These are phyloP conservation scores for Boletus vinaceobasis DNA, from an alignment of 768 basidiomycete genomes.

Conservation along the genomic window DNA sequence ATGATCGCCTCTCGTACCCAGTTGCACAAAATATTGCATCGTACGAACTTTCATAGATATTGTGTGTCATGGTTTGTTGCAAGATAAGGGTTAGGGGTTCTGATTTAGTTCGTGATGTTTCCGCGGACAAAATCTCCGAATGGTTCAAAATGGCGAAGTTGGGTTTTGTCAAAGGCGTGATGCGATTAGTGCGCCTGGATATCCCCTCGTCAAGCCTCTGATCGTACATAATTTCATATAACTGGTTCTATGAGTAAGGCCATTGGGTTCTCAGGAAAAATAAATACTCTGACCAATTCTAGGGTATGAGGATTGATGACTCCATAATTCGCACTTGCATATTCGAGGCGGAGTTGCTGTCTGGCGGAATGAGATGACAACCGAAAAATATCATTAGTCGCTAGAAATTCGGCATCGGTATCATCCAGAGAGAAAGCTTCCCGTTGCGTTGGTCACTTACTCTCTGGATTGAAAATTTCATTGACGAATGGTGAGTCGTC, in stretches of 20 bases:
- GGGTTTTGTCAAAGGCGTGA: conserved; percentile 13
- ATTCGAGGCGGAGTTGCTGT: conserved; percentile 39
- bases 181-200: conserved; percentile 29
- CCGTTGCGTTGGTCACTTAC: conserved; percentile 26
- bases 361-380: conserved; percentile 36
- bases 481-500: conserved; percentile 54
- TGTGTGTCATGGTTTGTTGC: conserved; percentile 37
- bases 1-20: conserved; percentile 49
- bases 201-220: conserved; percentile 46
- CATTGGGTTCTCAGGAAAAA: neutral
- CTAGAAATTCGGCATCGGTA: conserved; percentile 20
- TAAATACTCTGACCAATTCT: conserved; percentile 33
- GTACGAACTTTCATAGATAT: conserved; percentile 35
- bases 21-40: conserved; percentile 52
- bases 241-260: conserved; percentile 24
- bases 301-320: conserved; percentile 49
- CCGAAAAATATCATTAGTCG: conserved; percentile 40
- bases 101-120: neutral
- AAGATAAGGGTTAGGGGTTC: conserved; percentile 27
- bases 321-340: conserved; percentile 50
- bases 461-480: conserved; percentile 50
- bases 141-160: conserved; percentile 39
- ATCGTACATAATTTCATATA: conserved; percentile 50
- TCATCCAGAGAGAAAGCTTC: neutral
- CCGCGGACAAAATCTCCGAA: conserved; percentile 35